phyloP scores from a whole-genome alignment of 495 filamentous ascomycete genomes.

The Tuber magnatum region DNA sequence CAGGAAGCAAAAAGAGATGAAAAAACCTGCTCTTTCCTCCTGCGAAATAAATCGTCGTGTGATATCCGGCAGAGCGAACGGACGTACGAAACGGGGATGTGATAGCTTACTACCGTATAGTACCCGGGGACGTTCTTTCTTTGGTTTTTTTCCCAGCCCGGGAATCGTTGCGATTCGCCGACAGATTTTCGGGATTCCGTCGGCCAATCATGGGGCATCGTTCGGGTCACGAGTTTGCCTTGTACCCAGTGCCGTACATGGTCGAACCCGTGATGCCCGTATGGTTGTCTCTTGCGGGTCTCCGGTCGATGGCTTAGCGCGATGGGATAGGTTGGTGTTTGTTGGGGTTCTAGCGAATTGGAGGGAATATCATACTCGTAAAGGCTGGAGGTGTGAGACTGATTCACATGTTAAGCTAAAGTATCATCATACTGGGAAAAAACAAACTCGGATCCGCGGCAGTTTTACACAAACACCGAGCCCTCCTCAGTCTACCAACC shows the following conservation, averaged over 20 bases:
- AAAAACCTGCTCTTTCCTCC: not conserved
- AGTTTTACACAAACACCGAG: too few species aligned
- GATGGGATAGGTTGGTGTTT: not conserved
- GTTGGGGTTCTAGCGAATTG: not conserved
- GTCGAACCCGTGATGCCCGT: not conserved
- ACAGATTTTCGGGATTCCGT: not conserved
- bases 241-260: not conserved
- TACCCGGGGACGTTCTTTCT: not conserved
- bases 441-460: too few species aligned
- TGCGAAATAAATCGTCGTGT: not conserved
- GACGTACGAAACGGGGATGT: not conserved
- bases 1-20: not conserved
- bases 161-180: not conserved
- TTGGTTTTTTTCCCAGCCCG: not conserved
- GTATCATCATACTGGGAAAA: too few species aligned
- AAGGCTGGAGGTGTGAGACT: not conserved
- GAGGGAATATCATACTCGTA: not conserved
- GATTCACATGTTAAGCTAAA: not conserved
- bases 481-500: too few species aligned
- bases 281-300: not conserved
- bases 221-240: slow-evolving; percentile 1
- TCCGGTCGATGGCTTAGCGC: not conserved
- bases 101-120: not conserved
- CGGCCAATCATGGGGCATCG: not conserved
- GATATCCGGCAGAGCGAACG: not conserved